phyloP scores from a whole-genome alignment of 163 green algal species.

The Picocystis sp. region DNA sequence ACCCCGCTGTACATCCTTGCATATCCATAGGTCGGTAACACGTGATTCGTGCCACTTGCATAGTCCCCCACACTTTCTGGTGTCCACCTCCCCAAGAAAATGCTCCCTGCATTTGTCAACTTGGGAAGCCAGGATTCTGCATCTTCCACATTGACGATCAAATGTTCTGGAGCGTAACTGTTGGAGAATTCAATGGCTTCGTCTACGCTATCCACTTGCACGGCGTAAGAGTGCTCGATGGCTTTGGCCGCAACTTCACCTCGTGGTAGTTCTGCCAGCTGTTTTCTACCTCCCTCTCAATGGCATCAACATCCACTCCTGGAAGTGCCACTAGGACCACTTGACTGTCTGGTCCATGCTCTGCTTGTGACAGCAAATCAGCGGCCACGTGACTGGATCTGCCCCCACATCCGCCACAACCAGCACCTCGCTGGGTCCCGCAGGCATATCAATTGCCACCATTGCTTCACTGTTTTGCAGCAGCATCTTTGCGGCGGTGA shows the following conservation, averaged over 20 bases:
- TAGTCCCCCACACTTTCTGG: slow-evolving; percentile 97
- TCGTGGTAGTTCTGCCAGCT: slow-evolving; percentile 68
- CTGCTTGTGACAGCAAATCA: slow-evolving; percentile 87
- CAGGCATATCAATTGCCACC: slow-evolving; percentile 96
- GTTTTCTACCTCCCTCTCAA: slow-evolving; percentile 56
- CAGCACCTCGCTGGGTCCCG: slow-evolving; percentile 84
- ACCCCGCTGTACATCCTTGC: slow-evolving; percentile 95
- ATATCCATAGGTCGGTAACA: slow-evolving; percentile 96
- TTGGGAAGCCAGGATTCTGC: slow-evolving; percentile 68
- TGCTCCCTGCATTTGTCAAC: slow-evolving; percentile 69
- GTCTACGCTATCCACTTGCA: slow-evolving; percentile 35
- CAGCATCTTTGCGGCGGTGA: slow-evolving; percentile 96
- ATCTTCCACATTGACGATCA: slow-evolving; percentile 91
- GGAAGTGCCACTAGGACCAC: slow-evolving; percentile 84
- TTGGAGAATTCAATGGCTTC: slow-evolving; percentile 72
- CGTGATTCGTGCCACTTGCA: slow-evolving; percentile 94
- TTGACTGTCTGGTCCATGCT: slow-evolving; percentile 89
- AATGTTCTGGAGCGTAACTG: slow-evolving; percentile 90
- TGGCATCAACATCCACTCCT: slow-evolving; percentile 56
- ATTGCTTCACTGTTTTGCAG: slow-evolving; percentile 73
- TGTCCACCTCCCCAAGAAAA: slow-evolving; percentile 69
- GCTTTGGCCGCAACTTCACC: slow-evolving; percentile 62
- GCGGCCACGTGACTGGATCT: slow-evolving; percentile 62
- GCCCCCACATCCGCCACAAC: slow-evolving; percentile 76
- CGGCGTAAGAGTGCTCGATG: slow-evolving; percentile 70